Percentiles rank a stretch among this genome's conserved stretches.
phyloP scores from a whole-genome alignment of 805 yeast species.

The Candida coleopterorum region DNA sequence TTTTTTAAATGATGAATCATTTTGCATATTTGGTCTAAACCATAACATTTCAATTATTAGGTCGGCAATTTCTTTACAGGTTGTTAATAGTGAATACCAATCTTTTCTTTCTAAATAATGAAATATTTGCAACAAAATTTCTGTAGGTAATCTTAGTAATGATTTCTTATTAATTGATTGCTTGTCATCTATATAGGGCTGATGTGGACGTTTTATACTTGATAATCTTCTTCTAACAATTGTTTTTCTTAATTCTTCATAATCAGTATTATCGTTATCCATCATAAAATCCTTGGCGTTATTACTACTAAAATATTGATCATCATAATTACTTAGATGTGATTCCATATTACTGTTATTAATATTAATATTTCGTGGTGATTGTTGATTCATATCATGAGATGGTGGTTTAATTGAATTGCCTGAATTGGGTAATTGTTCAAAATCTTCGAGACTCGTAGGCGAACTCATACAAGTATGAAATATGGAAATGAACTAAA shows the following conservation, averaged over 20 bases:
- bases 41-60: constrained; percentile 75
- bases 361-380: neutral
- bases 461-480: constrained; percentile 22
- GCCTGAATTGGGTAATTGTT: constrained; percentile 6
- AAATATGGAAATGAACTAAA: too few relatives aligned
- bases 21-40: constrained; percentile 76
- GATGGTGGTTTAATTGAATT: neutral
- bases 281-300: constrained; percentile 20
- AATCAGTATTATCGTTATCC: constrained; percentile 32
- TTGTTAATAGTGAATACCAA: constrained; percentile 57
- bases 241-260: constrained; percentile 30
- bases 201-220: constrained; percentile 9
- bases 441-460: constrained; percentile 13
- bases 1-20: constrained; percentile 43
- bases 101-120: constrained; percentile 62
- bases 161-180: constrained; percentile 20
- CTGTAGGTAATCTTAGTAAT: constrained; percentile 49
- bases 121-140: constrained; percentile 60
- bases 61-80: constrained; percentile 77
- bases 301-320: neutral
- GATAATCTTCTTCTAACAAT: constrained; percentile 24
- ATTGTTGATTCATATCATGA: neutral
- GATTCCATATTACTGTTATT: neutral
- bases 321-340: neutral
- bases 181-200: constrained; percentile 2